Conservation (phyloP, 1,284 basidiomycete species). For the Cutaneotrichosporon cavernicola region DNA sequence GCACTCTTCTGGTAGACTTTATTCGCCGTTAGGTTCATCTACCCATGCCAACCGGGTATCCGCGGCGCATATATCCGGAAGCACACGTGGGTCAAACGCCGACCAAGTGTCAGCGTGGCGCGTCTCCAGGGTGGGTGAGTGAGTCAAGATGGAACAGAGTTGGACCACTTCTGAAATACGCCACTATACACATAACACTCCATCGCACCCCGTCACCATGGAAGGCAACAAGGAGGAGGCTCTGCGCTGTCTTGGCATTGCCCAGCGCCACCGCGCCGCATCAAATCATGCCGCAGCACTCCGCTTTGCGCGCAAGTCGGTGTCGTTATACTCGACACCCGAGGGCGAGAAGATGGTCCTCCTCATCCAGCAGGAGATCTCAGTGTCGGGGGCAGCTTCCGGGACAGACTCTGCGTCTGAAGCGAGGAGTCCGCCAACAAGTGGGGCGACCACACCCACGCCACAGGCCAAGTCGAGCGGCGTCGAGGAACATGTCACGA, state of each 20-base stretch:
- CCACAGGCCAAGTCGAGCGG: conserved; percentile 41
- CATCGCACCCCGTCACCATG: conserved; percentile 56
- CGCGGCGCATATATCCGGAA: not conserved
- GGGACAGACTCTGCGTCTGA: not conserved
- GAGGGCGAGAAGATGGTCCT: conserved; percentile 62
- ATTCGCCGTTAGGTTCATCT: too few species aligned
- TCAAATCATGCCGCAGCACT: conserved; percentile 74
- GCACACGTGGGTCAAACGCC: conserved; percentile 9
- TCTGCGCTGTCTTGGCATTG: conserved; percentile 71
- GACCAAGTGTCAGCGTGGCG: conserved; percentile 5
- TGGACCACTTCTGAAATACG: not conserved
- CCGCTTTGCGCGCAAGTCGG: conserved; percentile 87
- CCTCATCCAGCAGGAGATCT: conserved; percentile 50
- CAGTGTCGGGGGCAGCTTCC: conserved; percentile 27
- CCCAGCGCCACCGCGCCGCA: conserved; percentile 68
- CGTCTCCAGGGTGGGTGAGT: not conserved
- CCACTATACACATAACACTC: not conserved
- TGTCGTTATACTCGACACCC: conserved; percentile 76
- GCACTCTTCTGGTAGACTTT: too few species aligned
- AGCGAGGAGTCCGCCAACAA: conserved; percentile 7
- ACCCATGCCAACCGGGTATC: not conserved
- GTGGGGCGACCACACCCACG: conserved; percentile 12
- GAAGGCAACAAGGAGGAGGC: conserved; percentile 90
- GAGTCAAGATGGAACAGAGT: not conserved
- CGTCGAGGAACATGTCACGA: conserved; percentile 51